These are phyloP conservation scores for Aspergillus brunneoviolaceus DNA, from an alignment of 2,329 filamentous ascomycete species.

Conservation along the genomic window DNA sequence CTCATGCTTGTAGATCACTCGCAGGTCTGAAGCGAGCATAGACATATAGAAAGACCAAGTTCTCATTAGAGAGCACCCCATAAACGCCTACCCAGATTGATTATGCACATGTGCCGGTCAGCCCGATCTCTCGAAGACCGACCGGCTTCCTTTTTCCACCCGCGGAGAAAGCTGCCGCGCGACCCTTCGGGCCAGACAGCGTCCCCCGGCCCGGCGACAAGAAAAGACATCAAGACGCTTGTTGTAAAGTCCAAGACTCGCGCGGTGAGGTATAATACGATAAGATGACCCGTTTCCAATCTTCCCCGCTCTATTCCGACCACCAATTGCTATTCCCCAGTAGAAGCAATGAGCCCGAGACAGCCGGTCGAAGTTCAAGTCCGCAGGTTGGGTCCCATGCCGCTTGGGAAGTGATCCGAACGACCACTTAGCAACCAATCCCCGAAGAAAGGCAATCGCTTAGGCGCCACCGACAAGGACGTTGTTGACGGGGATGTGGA, in stretches of 20 bases:
- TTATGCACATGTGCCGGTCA: constrained; percentile 7
- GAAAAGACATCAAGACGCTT: not conserved
- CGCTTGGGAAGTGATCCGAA: not conserved
- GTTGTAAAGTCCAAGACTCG: not conserved
- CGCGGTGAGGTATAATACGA: not conserved
- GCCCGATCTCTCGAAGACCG: not conserved
- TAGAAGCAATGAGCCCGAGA: not conserved
- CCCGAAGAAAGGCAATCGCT: constrained; percentile 3
- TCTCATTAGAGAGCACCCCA: constrained; percentile 3
- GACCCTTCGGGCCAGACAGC: not conserved
- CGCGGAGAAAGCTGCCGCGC: not conserved
- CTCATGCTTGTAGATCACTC: too few relatives aligned
- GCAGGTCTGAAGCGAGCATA: not conserved
- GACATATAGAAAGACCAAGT: not conserved
- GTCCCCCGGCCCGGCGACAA: not conserved
- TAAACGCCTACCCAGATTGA: constrained; percentile 8
- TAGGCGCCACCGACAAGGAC: constrained; percentile 50
- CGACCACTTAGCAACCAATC: not conserved
- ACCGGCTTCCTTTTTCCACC: not conserved
- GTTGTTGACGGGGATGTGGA: constrained; percentile 54
- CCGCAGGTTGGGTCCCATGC: not conserved
- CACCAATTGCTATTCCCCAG: not conserved
- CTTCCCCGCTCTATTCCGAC: not conserved
- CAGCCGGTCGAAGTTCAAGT: not conserved
- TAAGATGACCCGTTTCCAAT: not conserved